Evolutionary conservation across 2,329 filamentous ascomycete genomes (phyloP), one percentile per base, ranked within the genome.

Genomic region (Aspergillus pseudoterreus): DNA sequence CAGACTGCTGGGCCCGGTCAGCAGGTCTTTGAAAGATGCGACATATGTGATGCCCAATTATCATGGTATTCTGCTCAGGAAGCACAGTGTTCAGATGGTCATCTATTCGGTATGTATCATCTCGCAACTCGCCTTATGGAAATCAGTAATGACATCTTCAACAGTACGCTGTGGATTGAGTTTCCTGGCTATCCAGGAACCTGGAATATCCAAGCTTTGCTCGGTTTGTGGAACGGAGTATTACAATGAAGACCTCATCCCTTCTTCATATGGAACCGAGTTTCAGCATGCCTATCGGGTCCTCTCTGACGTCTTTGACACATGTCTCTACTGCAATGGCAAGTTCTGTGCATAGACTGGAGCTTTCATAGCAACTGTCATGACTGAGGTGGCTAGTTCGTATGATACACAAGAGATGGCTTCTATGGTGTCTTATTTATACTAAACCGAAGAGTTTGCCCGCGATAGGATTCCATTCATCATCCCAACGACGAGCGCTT

Each of bases 391-490:
- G 36, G 30, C 27, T 38, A 32, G 6, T 24, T 27, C 19, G 17
- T 50, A 41, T 45, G 27, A 22, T 45, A 47, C 30, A 46, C 10
- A 22, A 22, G 17, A 19, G 43, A 24, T 27, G 22, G 19, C 24
- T 32, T 17, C 9, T 41, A 27, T 8, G 43, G 49, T 35, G 49
- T 42, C n/a, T 35, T 15, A 11, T 14, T 51, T 52, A 56, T 35
- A 54, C 43, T 36, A 81, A 57, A 1, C 79, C 84, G 48, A 96
- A 79, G 4, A 95, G 71, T 43, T 79, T 81, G 10, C 87, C 90
- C 6, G 92, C 87, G 42, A 95, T 85, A 9, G 82, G 79, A 75
- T 95, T 84, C 94, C 94, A 99, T 67, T 96, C 91, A 59, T 91
- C 87, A 61, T 95, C 87, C 94, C 94, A 99, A 43, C 92, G 80